A percentile compares a stretch with the other conserved stretches of the same genome.
Conservation (phyloP, 164 flowering plant genomes). For the Piper longum region DNA sequence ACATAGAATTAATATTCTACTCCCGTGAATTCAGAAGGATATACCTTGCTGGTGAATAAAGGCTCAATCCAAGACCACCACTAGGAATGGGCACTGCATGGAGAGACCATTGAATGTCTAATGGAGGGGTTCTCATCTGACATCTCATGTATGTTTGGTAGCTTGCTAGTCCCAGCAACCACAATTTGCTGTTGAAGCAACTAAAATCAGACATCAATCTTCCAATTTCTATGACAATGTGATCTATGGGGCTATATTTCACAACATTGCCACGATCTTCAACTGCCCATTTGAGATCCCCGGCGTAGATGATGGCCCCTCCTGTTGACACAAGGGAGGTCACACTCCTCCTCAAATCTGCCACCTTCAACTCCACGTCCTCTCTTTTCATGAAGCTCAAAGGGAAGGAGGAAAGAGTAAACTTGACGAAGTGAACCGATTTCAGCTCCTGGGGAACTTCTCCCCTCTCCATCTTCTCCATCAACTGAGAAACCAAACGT, state of each 20-base stretch:
- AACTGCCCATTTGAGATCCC: constrained; percentile 69
- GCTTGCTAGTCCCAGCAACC: constrained; percentile 63
- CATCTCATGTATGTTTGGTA: constrained; percentile 66
- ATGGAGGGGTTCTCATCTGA: constrained; percentile 59
- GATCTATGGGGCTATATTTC: constrained; percentile 44
- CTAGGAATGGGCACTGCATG: constrained; percentile 76
- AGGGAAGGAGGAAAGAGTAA: constrained; percentile 39
- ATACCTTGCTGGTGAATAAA: constrained; percentile 46
- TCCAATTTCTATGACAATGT: constrained; percentile 45
- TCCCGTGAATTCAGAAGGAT: neutral
- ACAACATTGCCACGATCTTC: constrained; percentile 19
- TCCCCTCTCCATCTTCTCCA: constrained; percentile 46
- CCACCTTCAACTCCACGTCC: constrained; percentile 45
- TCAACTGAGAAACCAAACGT: constrained; percentile 41
- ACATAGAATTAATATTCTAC: no score
- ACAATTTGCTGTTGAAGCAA: constrained; percentile 26
- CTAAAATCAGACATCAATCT: constrained; percentile 33
- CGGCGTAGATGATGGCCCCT: constrained; percentile 52
- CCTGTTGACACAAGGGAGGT: constrained; percentile 32
- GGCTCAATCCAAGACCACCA: constrained; percentile 65
- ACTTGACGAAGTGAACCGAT: constrained; percentile 37
- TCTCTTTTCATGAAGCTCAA: constrained; percentile 62
- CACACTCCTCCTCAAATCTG: constrained; percentile 46
- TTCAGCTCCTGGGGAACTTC: constrained; percentile 60
- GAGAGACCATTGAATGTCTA: constrained; percentile 66